Evolutionary conservation across 176 grass and related monocot species (phyloP).

Genomic region (Musa acuminata): DNA sequence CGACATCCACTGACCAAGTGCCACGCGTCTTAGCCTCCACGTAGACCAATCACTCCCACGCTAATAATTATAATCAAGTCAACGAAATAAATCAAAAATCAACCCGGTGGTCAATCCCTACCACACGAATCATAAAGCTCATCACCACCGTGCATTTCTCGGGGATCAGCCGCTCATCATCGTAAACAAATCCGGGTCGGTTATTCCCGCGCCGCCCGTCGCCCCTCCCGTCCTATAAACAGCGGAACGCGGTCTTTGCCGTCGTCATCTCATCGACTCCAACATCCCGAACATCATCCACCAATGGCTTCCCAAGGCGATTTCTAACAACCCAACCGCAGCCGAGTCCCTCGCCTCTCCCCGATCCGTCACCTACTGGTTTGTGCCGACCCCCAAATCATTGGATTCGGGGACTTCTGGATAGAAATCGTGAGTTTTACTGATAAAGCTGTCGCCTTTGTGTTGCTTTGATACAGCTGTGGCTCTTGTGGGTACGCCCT

Average conservation of each 20-base stretch:
- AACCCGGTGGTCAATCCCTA: background rate
- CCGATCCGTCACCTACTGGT: conserved; percentile 7
- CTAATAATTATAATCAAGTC: too few species aligned
- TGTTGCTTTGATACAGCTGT: background rate
- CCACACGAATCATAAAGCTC: background rate
- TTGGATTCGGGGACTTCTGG: background rate
- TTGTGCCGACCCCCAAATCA: background rate
- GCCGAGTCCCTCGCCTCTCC: background rate
- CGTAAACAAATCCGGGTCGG: background rate
- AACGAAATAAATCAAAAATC: background rate
- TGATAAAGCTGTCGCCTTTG: background rate
- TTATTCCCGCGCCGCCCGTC: background rate
- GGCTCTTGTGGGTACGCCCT: conserved; percentile 2
- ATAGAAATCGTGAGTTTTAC: background rate
- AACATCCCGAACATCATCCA: conserved; percentile 1
- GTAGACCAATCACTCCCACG: too few species aligned
- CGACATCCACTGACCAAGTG: too few species aligned
- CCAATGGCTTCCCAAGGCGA: background rate
- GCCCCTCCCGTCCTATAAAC: background rate
- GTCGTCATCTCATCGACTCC: conserved; percentile 2
- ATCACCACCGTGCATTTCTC: background rate
- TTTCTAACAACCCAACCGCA: background rate
- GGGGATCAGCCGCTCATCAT: background rate
- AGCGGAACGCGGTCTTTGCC: background rate
- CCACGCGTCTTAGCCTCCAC: too few species aligned